phyloP scores from a whole-genome alignment of 2,329 filamentous ascomycete species.

The Fusarium mangiferae region DNA sequence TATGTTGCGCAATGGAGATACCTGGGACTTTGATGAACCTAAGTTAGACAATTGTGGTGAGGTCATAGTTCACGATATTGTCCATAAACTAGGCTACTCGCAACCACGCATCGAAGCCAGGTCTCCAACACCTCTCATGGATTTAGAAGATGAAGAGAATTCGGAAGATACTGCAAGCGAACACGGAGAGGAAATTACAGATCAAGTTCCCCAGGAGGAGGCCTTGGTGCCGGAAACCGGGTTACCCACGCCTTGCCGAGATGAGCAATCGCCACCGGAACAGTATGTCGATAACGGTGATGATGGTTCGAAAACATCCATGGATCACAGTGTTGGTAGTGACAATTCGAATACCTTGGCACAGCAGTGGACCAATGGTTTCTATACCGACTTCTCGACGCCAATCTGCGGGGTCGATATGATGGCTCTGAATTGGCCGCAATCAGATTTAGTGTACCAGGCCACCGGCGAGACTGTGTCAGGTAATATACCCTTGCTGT shows the following conservation, averaged over 20 bases:
- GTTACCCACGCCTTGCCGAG: neutral
- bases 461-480: too few relatives aligned
- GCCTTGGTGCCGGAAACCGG: fast-evolving
- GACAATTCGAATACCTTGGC: fast-evolving
- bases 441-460: fast-evolving
- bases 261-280: neutral
- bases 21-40: neutral
- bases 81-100: neutral
- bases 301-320: fast-evolving
- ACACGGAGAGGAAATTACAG: fast-evolving
- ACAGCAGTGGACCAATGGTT: neutral
- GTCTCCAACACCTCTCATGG: neutral
- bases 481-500: neutral
- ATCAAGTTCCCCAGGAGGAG: fast-evolving
- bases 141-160: fast-evolving
- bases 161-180: neutral
- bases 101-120: neutral
- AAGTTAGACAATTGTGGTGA: neutral
- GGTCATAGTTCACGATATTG: neutral
- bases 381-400: neutral
- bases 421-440: neutral
- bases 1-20: neutral
- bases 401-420: neutral
- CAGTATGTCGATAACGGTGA: fast-evolving
- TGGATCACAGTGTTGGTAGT: fast-evolving